Evolutionary conservation across 73 alveolate genomes (phyloP), one percentile per base, ranked within the genome.

Genomic region (Breviolum minutum): DNA sequence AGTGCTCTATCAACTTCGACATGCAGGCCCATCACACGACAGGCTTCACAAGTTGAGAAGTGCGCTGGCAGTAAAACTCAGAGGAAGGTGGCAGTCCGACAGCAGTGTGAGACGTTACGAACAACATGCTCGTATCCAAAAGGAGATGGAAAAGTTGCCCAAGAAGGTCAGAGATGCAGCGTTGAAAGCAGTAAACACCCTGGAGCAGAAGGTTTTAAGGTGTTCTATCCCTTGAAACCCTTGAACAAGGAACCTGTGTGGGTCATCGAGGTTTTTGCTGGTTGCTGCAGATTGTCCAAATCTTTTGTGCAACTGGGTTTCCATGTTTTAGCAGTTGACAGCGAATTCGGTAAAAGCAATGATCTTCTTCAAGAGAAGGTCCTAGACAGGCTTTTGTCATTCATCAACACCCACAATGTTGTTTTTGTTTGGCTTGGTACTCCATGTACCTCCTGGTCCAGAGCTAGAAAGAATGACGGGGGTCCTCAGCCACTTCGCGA

Each of bases 1-100:
- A 8, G 95, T 86, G 64, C 63, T 86, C 27, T 86, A 86, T 11
- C 95, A 86, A 27, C 30, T 86, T 29, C 7, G 95, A 30, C 95
- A 86, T 17, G 7, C 95, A 8, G 95, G 95, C 7, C 61, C 95
- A 3, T 26, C 64, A 5, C 73, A 60, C 77, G 95, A 86, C 66
- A 79, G 81, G 0, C 54, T 86, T 11, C 4, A 1, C 22, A 20
- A 24, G 6, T 24, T 19, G 32, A 26, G 82, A 30, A 9, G 66
- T 30, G 12, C 30, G 8, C 5, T 2, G 16, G 81, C 63, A 10
- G 11, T 86, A 24, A 86, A 86, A 17, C 48, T 12, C 19, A 30
- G 80, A 11, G 95, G 95, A 62, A 8, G 80, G 40, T 86, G 95
- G 95, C 17, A 0, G 0, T 5, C 64, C 73, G 95, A 86, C 95